phyloP scores from a whole-genome alignment of 768 basidiomycete genomes.

The Leccinum sublutescens region DNA sequence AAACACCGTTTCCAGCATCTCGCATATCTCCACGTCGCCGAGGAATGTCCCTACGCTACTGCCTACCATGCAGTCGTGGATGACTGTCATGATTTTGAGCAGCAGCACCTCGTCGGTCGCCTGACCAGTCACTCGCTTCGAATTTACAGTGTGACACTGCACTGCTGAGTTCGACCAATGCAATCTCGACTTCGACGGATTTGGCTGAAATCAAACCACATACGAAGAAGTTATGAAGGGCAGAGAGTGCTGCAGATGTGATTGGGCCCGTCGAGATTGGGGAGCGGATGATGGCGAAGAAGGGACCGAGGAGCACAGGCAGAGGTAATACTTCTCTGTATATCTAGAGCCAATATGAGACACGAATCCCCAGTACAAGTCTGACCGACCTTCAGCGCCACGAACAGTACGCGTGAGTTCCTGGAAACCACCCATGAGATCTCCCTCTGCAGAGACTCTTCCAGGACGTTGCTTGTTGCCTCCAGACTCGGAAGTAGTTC shows the following conservation, averaged over 20 bases:
- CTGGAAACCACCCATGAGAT: slow-evolving; percentile 88
- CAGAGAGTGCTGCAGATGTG: slow-evolving; percentile 87
- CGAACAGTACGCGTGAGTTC: slow-evolving; percentile 75
- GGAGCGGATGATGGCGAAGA: slow-evolving; percentile 91
- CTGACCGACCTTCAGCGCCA: slow-evolving; percentile 58
- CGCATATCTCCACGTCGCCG: slow-evolving; percentile 93
- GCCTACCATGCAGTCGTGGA: slow-evolving; percentile 77
- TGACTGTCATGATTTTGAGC: slow-evolving; percentile 86
- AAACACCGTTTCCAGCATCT: slow-evolving; percentile 96
- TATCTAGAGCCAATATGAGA: slow-evolving; percentile 45
- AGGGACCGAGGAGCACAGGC: slow-evolving; percentile 71
- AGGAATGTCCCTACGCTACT: slow-evolving; percentile 62
- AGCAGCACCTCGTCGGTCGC: slow-evolving; percentile 87
- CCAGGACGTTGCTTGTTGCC: slow-evolving; percentile 42
- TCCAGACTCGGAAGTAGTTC: slow-evolving; percentile 44
- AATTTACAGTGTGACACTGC: slow-evolving; percentile 97
- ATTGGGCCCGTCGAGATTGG: slow-evolving; percentile 96
- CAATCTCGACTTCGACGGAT: slow-evolving; percentile 56
- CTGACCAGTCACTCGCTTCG: slow-evolving; percentile 95
- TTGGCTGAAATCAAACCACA: slow-evolving; percentile 65
- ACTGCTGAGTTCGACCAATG: slow-evolving; percentile 80
- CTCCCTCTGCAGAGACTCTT: slow-evolving; percentile 66
- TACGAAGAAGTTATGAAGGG: slow-evolving; percentile 85
- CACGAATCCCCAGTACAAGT: slow-evolving; percentile 5
- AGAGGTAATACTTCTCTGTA: slow-evolving; percentile 51